Evolutionary conservation across 345 rosid species (phyloP).

Genomic region (Citrus inodora): DNA sequence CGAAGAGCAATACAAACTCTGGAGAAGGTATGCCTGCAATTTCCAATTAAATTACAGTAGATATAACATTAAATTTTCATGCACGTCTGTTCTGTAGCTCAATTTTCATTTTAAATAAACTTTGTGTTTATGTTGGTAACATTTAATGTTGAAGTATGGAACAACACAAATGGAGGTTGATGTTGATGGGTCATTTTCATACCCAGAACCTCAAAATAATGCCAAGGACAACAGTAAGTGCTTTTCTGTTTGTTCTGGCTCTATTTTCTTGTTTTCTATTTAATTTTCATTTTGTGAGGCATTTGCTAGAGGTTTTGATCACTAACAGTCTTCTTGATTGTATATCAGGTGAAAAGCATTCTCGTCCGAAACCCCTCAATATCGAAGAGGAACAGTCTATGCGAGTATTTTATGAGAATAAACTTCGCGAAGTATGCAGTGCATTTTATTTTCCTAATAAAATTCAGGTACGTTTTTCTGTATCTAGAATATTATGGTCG

Average conservation of each 20-base stretch:
- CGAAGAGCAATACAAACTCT: conserved; percentile 69
- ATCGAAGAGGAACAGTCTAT: conserved; percentile 86
- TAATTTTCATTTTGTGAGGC: neutral
- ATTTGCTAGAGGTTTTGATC: neutral
- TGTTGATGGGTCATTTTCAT: conserved; percentile 73
- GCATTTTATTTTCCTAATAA: conserved; percentile 95
- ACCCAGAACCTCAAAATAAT: conserved; percentile 57
- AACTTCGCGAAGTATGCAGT: conserved; percentile 93
- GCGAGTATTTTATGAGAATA: conserved; percentile 85
- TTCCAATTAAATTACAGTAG: neutral
- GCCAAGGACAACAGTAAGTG: conserved; percentile 48
- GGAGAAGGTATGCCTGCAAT: conserved; percentile 53
- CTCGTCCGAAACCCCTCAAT: conserved; percentile 72
- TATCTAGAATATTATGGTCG: neutral
- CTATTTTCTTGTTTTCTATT: too few species aligned
- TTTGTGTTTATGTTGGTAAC: conserved; percentile 15
- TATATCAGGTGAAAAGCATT: conserved; percentile 67
- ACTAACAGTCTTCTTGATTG: conserved; percentile 5
- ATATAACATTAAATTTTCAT: neutral
- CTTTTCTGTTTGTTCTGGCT: neutral
- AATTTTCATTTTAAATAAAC: neutral
- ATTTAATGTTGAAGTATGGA: conserved; percentile 50
- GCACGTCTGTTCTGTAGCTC: neutral
- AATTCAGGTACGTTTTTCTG: conserved; percentile 63
- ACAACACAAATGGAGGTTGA: conserved; percentile 85